These are phyloP conservation scores for Colletotrichum sp. DNA, from an alignment of 2,329 filamentous ascomycete genomes.

Conservation along the genomic window DNA sequence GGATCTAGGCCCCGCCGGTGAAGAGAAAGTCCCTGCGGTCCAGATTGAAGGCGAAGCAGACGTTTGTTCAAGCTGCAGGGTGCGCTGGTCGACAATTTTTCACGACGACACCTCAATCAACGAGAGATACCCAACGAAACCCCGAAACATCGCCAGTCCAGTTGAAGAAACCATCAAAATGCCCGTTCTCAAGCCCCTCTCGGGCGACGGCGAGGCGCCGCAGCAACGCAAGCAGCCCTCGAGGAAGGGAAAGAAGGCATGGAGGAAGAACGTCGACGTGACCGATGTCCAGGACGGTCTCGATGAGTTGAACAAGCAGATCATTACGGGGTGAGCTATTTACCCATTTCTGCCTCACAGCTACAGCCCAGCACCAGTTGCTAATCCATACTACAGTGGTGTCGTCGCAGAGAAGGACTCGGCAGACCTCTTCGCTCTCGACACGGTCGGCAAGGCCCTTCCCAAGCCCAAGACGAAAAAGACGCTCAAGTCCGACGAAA, in stretches of 20 bases:
- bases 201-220: conserved; percentile 65
- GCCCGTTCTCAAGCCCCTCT: conserved; percentile 56
- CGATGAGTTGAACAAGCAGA: conserved; percentile 83
- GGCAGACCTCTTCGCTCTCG: conserved; percentile 83
- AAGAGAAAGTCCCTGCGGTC: background rate
- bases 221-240: conserved; percentile 87
- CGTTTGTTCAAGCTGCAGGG: background rate
- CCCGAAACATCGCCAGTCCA: background rate
- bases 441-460: conserved; percentile 72
- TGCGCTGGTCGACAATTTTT: conserved; percentile 2
- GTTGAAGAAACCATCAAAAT: conserved; percentile 35
- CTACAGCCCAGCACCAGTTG: background rate
- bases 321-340: conserved; percentile 78
- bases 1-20: conserved; percentile 9
- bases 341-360: background rate
- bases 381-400: conserved; percentile 61
- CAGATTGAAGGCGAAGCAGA: background rate
- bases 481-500: conserved; percentile 87
- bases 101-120: background rate
- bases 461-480: conserved; percentile 74
- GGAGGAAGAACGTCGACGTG: conserved; percentile 97
- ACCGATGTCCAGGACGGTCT: conserved; percentile 84
- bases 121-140: background rate
- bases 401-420: conserved; percentile 84
- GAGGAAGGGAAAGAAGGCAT: conserved; percentile 97